These are phyloP conservation scores for Phytophthora hybrid DNA, from an alignment of 352 stramenopile species.

Conservation along the genomic window DNA sequence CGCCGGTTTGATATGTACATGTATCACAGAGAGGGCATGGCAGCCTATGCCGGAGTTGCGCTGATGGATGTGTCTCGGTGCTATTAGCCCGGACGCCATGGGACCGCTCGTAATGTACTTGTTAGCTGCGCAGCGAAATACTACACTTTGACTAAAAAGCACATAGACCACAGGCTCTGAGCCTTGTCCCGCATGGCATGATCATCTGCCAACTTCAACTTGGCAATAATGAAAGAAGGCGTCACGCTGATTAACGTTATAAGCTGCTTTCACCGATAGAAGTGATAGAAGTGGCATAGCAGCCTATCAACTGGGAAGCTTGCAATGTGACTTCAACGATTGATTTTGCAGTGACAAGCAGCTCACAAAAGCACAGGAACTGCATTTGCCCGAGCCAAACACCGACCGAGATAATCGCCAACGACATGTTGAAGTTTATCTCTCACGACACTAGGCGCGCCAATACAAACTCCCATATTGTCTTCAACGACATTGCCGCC, in stretches of 20 bases:
- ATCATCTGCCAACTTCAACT: background rate
- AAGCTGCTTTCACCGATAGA: background rate
- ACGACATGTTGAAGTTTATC: conserved; percentile 35
- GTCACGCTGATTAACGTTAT: background rate
- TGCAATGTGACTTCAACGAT: background rate
- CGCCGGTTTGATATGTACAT: background rate
- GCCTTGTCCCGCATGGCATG: background rate
- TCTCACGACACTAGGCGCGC: conserved; percentile 12
- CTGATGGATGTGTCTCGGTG: background rate
- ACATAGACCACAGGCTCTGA: background rate
- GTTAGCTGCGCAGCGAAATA: background rate
- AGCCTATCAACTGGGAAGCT: background rate
- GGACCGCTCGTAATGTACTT: no score
- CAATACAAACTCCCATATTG: conserved; percentile 35
- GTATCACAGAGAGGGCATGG: background rate
- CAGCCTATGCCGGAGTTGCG: background rate
- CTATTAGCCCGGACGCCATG: no score
- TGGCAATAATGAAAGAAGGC: background rate
- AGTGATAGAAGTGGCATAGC: background rate
- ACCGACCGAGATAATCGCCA: conserved; percentile 1
- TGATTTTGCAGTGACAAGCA: background rate
- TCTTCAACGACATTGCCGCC: conserved; percentile 11
- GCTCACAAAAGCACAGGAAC: background rate
- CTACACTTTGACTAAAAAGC: background rate
- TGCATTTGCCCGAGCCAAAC: background rate